Conservation (phyloP, 179 eudicot species). For the Gypsophila paniculata region DNA sequence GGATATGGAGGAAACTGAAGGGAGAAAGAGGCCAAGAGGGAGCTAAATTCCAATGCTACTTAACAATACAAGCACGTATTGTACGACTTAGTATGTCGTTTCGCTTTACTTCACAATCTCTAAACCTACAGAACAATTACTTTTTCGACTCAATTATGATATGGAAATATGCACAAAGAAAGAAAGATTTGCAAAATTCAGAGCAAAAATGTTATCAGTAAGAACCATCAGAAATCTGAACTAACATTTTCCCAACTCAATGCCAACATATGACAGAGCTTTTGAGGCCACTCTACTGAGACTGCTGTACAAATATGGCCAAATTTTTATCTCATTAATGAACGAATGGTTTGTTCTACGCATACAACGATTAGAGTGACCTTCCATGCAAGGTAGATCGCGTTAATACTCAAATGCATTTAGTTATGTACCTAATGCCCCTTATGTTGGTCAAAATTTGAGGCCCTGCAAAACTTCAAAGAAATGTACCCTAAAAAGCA, state of each 20-base stretch:
- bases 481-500: not conserved
- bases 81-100: no score
- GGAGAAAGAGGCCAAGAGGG: no score
- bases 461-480: conserved; percentile 1
- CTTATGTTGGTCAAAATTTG: not conserved
- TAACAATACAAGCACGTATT: not conserved
- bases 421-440: not conserved
- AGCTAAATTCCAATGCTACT: not conserved
- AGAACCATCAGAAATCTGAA: no score
- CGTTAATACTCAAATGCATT: not conserved
- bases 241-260: no score
- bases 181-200: not conserved
- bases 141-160: not conserved
- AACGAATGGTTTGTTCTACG: not conserved
- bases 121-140: not conserved
- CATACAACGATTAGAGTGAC: not conserved
- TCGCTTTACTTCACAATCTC: not conserved
- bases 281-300: no score
- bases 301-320: no score
- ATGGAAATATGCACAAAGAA: not conserved
- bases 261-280: no score
- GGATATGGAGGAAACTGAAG: no score
- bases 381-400: not conserved
- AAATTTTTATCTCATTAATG: no score
- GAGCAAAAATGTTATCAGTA: no score